Evolutionary conservation across 129 eudicot genomes (phyloP).

Genomic region (Silybum marianum): DNA sequence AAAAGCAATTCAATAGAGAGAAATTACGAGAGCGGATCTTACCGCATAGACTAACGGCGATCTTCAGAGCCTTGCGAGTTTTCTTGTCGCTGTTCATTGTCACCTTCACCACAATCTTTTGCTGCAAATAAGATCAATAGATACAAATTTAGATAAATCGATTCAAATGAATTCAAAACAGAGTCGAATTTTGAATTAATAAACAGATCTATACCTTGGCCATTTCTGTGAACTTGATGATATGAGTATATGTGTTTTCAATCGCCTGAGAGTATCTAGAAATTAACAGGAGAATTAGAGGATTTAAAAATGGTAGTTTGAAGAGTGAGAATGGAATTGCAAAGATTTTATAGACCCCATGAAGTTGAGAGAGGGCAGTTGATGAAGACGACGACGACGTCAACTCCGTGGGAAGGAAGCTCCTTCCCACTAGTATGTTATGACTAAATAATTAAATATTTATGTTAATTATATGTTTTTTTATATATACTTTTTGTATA

Average conservation of each 20-base stretch:
- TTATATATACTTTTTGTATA: too few relatives aligned
- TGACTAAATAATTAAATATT: too few relatives aligned
- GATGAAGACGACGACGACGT: slow-evolving; percentile 2
- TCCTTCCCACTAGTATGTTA: not conserved
- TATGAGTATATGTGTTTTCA: not conserved
- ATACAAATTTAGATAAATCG: slow-evolving; percentile 7
- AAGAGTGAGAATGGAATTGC: not conserved
- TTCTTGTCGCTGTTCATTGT: slow-evolving; percentile 25
- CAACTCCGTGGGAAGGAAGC: not conserved
- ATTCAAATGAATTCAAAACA: not conserved
- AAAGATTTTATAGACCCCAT: not conserved
- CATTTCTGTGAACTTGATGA: slow-evolving; percentile 1
- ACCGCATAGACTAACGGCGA: slow-evolving; percentile 35
- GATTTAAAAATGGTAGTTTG: not conserved
- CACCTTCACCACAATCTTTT: slow-evolving; percentile 44
- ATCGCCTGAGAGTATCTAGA: not conserved
- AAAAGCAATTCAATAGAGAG: not conserved
- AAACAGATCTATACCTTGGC: slow-evolving; percentile 13
- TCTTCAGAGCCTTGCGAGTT: slow-evolving; percentile 28
- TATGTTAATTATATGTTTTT: too few relatives aligned
- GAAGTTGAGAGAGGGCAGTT: not conserved
- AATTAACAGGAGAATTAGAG: not conserved
- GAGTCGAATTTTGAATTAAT: not conserved
- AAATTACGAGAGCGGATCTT: slow-evolving; percentile 1
- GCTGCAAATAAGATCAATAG: slow-evolving; percentile 24